phyloP scores from a whole-genome alignment of 2,329 filamentous ascomycete species.

The Plenodomus biglobosus region DNA sequence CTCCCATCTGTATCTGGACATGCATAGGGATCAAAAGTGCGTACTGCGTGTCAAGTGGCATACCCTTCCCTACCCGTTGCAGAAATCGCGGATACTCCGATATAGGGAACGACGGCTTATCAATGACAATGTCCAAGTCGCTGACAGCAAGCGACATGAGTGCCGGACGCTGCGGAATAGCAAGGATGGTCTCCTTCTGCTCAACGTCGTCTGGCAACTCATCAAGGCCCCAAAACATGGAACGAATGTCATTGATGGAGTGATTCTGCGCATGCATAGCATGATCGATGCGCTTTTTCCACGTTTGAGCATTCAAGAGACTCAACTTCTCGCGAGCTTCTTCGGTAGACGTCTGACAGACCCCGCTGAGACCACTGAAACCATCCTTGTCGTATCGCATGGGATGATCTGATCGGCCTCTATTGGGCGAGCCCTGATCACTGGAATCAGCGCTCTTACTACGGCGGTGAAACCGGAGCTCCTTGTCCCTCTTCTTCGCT shows the following conservation, averaged over 20 bases:
- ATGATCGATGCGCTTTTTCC: slow-evolving; percentile 87
- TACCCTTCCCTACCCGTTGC: slow-evolving; percentile 90
- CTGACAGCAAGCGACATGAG: slow-evolving; percentile 79
- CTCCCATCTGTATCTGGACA: slow-evolving; percentile 85
- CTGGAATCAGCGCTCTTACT: slow-evolving; percentile 44
- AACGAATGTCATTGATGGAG: slow-evolving; percentile 76
- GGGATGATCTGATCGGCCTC: slow-evolving; percentile 49
- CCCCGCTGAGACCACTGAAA: slow-evolving; percentile 69
- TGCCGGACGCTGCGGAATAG: slow-evolving; percentile 80
- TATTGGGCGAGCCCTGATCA: slow-evolving; percentile 28
- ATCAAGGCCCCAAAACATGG: slow-evolving; percentile 79
- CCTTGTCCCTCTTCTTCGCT: slow-evolving; percentile 35
- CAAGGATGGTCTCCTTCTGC: slow-evolving; percentile 81
- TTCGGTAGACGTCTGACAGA: slow-evolving; percentile 70
- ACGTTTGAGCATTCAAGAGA: slow-evolving; percentile 81
- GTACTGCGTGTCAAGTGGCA: slow-evolving; percentile 90
- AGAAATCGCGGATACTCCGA: slow-evolving; percentile 81
- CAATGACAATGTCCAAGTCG: slow-evolving; percentile 80
- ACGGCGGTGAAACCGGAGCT: slow-evolving; percentile 39
- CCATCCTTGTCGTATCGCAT: slow-evolving; percentile 78
- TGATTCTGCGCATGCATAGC: slow-evolving; percentile 68
- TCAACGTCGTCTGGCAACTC: slow-evolving; percentile 78
- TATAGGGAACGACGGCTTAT: slow-evolving; percentile 90
- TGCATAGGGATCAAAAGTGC: slow-evolving; percentile 87
- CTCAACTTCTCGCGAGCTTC: slow-evolving; percentile 77